Evolutionary conservation across 768 basidiomycete species (phyloP), one percentile per base, ranked within the genome.

Genomic region (Suillus clintonianus): DNA sequence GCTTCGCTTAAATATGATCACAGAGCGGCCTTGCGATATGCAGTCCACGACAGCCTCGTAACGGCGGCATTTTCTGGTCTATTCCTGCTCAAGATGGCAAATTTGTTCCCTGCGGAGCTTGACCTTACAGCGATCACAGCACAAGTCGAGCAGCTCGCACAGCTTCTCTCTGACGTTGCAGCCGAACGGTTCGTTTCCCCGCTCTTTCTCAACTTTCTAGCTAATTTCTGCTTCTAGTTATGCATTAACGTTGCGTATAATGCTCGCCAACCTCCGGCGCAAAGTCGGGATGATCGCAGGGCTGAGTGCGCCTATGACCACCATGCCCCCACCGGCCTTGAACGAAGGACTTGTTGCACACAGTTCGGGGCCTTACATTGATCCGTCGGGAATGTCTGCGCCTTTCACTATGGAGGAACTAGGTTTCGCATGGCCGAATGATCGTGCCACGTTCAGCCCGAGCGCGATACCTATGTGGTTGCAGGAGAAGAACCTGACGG

Each of bases 21-120:
- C 70, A 93, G 93, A 22, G 92, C 91, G 58, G 91, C 94, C n/a
- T 85, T 95, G 59, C 86, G 92, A 59, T 96, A 96, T 75, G 93
- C 95, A 1, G 93, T 96, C 17, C 95, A 97, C 72, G 95, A 97
- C 76, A 91, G 88, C 68, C 88, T 97, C 62, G 94, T 95, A 62
- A 95, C 91, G 2, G 90, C 93, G 42, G 91, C 94, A 10, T 96
- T 97, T 77, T 92, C 93, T 17, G 94, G 92, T 10, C 83, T 97
- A 24, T 97, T 95, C 81, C 80, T 96, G 30, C 84, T 97, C 63
- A 97, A 97, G 79, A 95, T 97, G 90, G 95, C 95, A 62, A 92
- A 90, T 71, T 85, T 97, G 37, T 97, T 96, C 81, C 94, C 94
- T 0, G 79, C 87, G 15, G 92, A 95, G 70, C 79, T 96, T 55